phyloP scores from a whole-genome alignment of 139 green algal genomes.

The Volvox africanus region DNA sequence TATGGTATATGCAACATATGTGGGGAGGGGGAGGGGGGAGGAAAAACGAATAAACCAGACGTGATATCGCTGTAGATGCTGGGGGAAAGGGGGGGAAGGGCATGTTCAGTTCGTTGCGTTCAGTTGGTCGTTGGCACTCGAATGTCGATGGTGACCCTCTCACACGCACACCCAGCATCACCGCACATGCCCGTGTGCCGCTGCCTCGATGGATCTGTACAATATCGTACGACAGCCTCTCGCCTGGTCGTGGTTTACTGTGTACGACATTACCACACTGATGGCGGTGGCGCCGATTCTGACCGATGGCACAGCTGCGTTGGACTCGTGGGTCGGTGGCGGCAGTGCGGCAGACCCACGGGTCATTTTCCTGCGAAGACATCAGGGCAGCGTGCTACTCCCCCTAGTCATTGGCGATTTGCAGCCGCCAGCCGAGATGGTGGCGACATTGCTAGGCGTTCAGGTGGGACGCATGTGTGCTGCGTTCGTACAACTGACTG shows the following conservation, averaged over 20 bases:
- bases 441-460: constrained; percentile 7
- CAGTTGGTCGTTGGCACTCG: no score
- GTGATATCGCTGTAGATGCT: no score
- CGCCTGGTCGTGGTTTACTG: constrained; percentile 19
- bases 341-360: not conserved
- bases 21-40: not conserved
- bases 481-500: no score
- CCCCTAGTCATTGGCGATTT: constrained; percentile 5
- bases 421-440: not conserved
- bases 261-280: constrained; percentile 7
- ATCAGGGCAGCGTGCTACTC: constrained; percentile 28
- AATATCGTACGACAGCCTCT: not conserved
- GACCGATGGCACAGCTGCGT: not conserved
- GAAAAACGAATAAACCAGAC: no score
- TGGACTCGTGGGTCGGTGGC: constrained; percentile 14
- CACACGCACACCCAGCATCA: no score
- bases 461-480: not conserved
- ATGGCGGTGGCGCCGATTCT: constrained; percentile 18
- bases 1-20: no score
- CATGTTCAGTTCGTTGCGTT: no score
- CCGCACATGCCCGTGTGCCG: not conserved
- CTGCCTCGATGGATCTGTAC: not conserved
- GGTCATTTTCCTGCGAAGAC: not conserved
- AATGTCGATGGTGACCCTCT: no score
- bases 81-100: not conserved